These are phyloP conservation scores for Adansonia grandidieri DNA, from an alignment of 441 rosid species.

Conservation along the genomic window DNA sequence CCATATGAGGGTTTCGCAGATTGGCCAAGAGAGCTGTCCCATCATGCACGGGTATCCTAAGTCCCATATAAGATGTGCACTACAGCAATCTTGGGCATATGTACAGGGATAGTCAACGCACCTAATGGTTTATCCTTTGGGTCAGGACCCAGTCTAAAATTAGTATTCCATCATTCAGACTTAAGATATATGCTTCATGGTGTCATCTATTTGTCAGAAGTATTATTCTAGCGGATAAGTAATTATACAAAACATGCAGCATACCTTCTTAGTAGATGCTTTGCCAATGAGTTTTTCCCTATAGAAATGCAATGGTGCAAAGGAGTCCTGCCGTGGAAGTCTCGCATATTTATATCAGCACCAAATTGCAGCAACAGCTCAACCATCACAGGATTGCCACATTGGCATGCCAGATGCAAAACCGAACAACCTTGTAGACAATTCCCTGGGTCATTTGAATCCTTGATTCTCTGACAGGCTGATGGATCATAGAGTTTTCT, in stretches of 20 bases:
- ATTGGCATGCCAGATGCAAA: conserved; percentile 81
- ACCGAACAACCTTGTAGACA: conserved; percentile 91
- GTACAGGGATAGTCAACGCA: background rate
- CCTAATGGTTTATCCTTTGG: background rate
- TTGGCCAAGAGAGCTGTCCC: background rate
- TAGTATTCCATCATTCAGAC: conserved; percentile 9
- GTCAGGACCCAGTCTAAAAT: conserved; percentile 1
- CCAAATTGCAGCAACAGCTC: conserved; percentile 90
- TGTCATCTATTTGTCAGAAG: conserved; percentile 14
- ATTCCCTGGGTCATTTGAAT: conserved; percentile 59
- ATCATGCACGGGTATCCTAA: background rate
- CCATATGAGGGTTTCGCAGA: background rate
- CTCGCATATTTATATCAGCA: conserved; percentile 67
- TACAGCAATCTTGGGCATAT: conserved; percentile 7
- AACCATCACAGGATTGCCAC: conserved; percentile 64
- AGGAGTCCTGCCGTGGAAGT: conserved; percentile 85
- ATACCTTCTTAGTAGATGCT: conserved; percentile 83
- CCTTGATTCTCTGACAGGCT: conserved; percentile 60
- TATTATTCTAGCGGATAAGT: background rate
- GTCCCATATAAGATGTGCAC: background rate
- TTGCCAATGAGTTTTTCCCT: conserved; percentile 67
- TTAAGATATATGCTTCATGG: background rate
- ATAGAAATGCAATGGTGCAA: conserved; percentile 77
- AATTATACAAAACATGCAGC: background rate
- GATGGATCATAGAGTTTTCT: conserved; percentile 55